A percentile compares a stretch with the other conserved stretches of the same genome.
Conservation (phyloP, 2,329 filamentous ascomycete genomes). For the Exophiala phaeomuriformis region DNA sequence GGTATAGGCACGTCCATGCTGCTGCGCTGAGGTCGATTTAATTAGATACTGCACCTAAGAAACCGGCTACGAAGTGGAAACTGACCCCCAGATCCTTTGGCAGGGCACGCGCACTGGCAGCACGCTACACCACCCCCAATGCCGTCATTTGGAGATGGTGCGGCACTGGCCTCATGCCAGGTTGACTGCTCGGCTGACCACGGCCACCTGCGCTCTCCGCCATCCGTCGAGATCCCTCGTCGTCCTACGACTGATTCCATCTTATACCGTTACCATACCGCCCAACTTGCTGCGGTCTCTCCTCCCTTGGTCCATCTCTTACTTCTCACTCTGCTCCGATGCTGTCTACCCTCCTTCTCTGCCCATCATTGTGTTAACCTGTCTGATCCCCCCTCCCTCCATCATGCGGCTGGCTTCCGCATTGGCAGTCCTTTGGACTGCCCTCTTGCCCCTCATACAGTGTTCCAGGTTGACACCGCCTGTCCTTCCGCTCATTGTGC, state of each 20-base stretch:
- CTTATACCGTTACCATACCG: too few species aligned
- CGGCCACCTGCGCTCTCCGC: neutral
- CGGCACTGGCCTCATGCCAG: neutral
- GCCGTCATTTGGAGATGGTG: neutral
- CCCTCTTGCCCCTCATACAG: conserved; percentile 15
- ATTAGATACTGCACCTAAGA: too few species aligned
- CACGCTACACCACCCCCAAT: neutral
- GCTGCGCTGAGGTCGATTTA: too few species aligned
- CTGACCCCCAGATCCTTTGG: too few species aligned
- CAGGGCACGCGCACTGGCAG: too few species aligned
- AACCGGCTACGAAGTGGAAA: too few species aligned
- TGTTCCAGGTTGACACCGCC: conserved; percentile 43
- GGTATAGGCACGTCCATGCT: too few species aligned
- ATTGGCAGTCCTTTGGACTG: conserved; percentile 16
- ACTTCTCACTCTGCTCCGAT: neutral
- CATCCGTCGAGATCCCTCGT: neutral
- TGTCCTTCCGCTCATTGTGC: conserved; percentile 64
- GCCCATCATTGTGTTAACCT: neutral
- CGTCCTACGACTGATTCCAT: neutral
- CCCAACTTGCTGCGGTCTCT: neutral
- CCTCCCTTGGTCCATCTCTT: neutral
- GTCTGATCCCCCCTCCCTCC: neutral
- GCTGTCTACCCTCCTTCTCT: neutral
- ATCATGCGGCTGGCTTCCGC: conserved; percentile 27
- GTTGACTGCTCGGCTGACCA: conserved; percentile 1